Evolutionary conservation across 2,329 filamentous ascomycete genomes (phyloP).

Genomic region (Exophiala aquamarina): DNA sequence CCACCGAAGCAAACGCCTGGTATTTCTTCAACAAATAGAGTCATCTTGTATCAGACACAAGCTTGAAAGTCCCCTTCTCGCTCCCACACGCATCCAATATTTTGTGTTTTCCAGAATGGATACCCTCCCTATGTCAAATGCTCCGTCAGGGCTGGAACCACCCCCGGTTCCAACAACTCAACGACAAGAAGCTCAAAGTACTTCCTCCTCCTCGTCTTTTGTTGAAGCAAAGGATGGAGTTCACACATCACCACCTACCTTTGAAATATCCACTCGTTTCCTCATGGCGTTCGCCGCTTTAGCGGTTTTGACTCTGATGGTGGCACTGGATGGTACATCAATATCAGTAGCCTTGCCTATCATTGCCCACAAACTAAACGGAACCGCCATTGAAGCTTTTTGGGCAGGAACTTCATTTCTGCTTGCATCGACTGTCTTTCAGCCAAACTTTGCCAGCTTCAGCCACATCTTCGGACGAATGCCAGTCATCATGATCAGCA

Average conservation of each 20-base stretch:
- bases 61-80: too few relatives aligned
- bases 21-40: too few relatives aligned
- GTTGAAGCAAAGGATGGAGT: slow-evolving; percentile 6
- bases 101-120: too few relatives aligned
- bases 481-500: slow-evolving; percentile 38
- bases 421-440: slow-evolving; percentile 61
- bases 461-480: slow-evolving; percentile 51
- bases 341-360: slow-evolving; percentile 58
- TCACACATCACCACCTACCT: slow-evolving; percentile 10
- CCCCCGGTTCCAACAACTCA: neutral
- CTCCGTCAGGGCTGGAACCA: too few relatives aligned
- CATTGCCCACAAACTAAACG: slow-evolving; percentile 53
- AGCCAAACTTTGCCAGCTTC: slow-evolving; percentile 50
- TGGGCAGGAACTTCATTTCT: slow-evolving; percentile 72
- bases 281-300: slow-evolving; percentile 53
- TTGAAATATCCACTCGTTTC: slow-evolving; percentile 33
- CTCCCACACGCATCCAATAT: too few relatives aligned
- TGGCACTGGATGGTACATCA: slow-evolving; percentile 65
- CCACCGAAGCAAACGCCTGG: too few relatives aligned
- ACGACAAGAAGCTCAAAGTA: neutral
- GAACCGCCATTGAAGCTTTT: slow-evolving; percentile 62
- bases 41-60: too few relatives aligned
- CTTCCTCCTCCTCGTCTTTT: slow-evolving; percentile 17
- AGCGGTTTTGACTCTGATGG: slow-evolving; percentile 58
- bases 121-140: too few relatives aligned